Base-by-base conservation (phyloP, 177 flowering plant species). In the Vitis hybrid region DNA sequence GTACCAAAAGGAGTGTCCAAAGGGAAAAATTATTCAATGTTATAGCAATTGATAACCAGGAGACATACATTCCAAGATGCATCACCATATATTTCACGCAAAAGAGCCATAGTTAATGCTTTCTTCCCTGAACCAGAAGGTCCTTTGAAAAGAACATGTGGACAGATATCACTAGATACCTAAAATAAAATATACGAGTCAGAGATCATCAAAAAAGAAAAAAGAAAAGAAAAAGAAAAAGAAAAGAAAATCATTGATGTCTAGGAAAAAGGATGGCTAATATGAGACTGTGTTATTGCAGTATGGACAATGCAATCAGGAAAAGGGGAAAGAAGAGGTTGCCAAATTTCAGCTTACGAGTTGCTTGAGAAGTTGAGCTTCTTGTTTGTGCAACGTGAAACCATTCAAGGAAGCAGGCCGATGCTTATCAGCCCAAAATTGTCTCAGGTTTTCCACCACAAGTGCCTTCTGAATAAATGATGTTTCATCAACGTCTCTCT, bases 401-500 rank as follows among this genome's bases (percentile, higher is more conserved):
- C 87, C 90, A 83, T 71, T 75, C 72, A 91, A 78, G 2, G 92
- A 86, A 73, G 60, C 71, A 20, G 96, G 96, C 70, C 71, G 87
- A 78, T 91, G 78, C 71, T 85, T 85, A 70, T 89, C 93, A 64
- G 90, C 93, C 93, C 93, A 91, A 59, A 89, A 87, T 33, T 78
- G 86, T 69, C 88, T 85, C 68, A 89, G 75, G 58, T 73, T 79
- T 77, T 91, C 92, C 33, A 88, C 90, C 63, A 91, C 92, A 67
- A 83, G 70, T 49, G 92, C 90, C 81, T 82, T 89, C 76, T 80
- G 82, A 67, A 91, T 91, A 67, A 77, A 86, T 20, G 83, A 73
- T 64, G 89, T 74, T 72, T 91, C 93, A 82, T 91, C 87, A 54
- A 84, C 64, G 6, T 77, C 67, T 62, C 74, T 61, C 15, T 38